A percentile compares a stretch with the other conserved stretches of the same genome.
Evolutionary conservation across 169 alveolate species (phyloP).

Genomic region (Cryptosporidium muris): DNA sequence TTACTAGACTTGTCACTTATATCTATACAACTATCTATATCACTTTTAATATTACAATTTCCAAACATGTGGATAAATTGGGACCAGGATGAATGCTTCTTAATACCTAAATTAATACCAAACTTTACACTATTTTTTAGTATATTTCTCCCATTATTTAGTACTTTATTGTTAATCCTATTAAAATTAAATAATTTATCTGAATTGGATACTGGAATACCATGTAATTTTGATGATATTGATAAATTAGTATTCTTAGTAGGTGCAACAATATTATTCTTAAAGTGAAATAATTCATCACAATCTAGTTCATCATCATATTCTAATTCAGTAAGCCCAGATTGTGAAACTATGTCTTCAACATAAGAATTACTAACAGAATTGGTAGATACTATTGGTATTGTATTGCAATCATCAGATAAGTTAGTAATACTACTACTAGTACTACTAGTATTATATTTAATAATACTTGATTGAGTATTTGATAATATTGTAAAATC

Average conservation of each 20-base stretch:
- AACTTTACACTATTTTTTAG: constrained; percentile 9
- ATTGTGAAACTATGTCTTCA: constrained; percentile 42
- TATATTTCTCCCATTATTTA: neutral
- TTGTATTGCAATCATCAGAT: neutral
- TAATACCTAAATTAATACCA: constrained; percentile 2
- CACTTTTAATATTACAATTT: neutral
- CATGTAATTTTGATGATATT: constrained; percentile 55
- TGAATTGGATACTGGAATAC: constrained; percentile 34
- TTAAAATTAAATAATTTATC: constrained; percentile 41
- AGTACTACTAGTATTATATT: neutral
- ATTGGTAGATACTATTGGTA: neutral
- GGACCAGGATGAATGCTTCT: constrained; percentile 44
- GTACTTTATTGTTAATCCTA: constrained; percentile 11
- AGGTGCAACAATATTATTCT: neutral
- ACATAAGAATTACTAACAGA: constrained; percentile 1
- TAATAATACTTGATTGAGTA: neutral
- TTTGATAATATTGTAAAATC: neutral
- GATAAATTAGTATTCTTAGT: constrained; percentile 37
- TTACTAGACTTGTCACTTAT: neutral
- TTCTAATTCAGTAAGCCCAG: constrained; percentile 19
- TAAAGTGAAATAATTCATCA: constrained; percentile 36
- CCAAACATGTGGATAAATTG: constrained; percentile 20
- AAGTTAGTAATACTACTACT: neutral
- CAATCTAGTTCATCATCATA: constrained; percentile 61
- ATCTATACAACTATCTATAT: neutral